phyloP scores from a whole-genome alignment of 2,329 filamentous ascomycete genomes.

The Microthyrium microscopicum region DNA sequence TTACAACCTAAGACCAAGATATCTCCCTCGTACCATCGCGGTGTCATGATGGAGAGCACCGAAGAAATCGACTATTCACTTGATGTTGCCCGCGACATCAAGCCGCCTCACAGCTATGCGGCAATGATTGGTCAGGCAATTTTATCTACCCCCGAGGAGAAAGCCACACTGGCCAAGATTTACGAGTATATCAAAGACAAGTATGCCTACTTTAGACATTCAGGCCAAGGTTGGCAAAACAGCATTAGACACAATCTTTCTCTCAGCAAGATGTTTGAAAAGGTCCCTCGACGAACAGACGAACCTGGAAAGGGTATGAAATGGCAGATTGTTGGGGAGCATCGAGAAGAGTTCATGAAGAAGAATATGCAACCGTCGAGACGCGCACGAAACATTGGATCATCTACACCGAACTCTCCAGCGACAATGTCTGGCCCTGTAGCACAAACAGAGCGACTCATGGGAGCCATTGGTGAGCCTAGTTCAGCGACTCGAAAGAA shows the following conservation, averaged over 20 bases:
- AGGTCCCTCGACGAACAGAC: slow-evolving; percentile 79
- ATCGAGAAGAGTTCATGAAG: slow-evolving; percentile 74
- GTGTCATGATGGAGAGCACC: slow-evolving; percentile 34
- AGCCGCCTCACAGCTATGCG: slow-evolving; percentile 91
- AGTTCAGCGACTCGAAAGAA: background rate
- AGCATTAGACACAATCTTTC: slow-evolving; percentile 95
- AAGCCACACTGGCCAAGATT: slow-evolving; percentile 79
- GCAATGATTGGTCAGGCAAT: slow-evolving; percentile 96
- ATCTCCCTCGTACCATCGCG: slow-evolving; percentile 33
- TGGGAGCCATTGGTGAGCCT: slow-evolving; percentile 17
- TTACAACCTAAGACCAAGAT: slow-evolving; percentile 22
- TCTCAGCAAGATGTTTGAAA: slow-evolving; percentile 85
- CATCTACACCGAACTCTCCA: slow-evolving; percentile 55
- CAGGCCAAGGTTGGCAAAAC: slow-evolving; percentile 80
- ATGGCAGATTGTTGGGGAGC: slow-evolving; percentile 80
- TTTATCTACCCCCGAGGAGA: slow-evolving; percentile 68
- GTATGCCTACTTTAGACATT: slow-evolving; percentile 86
- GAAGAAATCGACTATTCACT: slow-evolving; percentile 58
- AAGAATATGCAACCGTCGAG: slow-evolving; percentile 35
- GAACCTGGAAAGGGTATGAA: slow-evolving; percentile 99
- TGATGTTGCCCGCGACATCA: slow-evolving; percentile 76
- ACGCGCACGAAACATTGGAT: slow-evolving; percentile 31
- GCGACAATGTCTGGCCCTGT: slow-evolving; percentile 35
- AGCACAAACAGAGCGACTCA: slow-evolving; percentile 38
- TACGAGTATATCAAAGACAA: slow-evolving; percentile 84